Conservation (phyloP, 768 basidiomycete genomes). For the Trametes gibbosa region DNA sequence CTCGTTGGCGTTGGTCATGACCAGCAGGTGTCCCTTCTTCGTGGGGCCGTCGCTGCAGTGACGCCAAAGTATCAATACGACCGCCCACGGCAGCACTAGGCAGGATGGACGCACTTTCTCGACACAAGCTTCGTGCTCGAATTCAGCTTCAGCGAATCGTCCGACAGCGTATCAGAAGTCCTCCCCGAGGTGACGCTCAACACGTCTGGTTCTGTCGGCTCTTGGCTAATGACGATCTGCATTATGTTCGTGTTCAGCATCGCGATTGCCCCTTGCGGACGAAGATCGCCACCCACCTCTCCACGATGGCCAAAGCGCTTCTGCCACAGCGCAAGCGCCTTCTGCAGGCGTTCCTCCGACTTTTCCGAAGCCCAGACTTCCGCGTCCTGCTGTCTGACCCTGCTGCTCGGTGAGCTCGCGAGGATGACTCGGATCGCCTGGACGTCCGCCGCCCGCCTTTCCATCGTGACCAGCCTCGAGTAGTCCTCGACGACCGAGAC, state of each 20-base stretch:
- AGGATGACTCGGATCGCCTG: conserved; percentile 84
- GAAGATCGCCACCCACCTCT: conserved; percentile 51
- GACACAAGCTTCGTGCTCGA: conserved; percentile 72
- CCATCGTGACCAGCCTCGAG: conserved; percentile 64
- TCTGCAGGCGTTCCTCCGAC: conserved; percentile 52
- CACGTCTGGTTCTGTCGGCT: conserved; percentile 58
- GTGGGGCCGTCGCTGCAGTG: conserved; percentile 68
- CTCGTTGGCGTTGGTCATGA: conserved; percentile 77
- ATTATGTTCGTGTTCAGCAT: conserved; percentile 2
- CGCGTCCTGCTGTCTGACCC: conserved; percentile 48
- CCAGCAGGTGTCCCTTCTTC: conserved; percentile 80
- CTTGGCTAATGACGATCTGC: conserved; percentile 78
- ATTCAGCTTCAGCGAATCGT: conserved; percentile 63
- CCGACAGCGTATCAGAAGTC: conserved; percentile 36
- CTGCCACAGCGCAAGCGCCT: conserved; percentile 79
- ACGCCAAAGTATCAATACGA: neutral
- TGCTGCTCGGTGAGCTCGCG: conserved; percentile 43
- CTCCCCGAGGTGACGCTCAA: conserved; percentile 31
- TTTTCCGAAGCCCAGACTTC: conserved; percentile 64
- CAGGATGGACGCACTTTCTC: conserved; percentile 50
- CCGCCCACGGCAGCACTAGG: neutral
- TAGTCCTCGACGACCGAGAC: conserved; percentile 89
- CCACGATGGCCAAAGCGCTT: conserved; percentile 73
- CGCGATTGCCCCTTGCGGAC: neutral
- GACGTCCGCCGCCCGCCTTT: conserved; percentile 81